Percentiles rank a stretch among this genome's conserved stretches.
phyloP scores from a whole-genome alignment of 192 early-diverging fungal species.

The Podila clonocystis region DNA sequence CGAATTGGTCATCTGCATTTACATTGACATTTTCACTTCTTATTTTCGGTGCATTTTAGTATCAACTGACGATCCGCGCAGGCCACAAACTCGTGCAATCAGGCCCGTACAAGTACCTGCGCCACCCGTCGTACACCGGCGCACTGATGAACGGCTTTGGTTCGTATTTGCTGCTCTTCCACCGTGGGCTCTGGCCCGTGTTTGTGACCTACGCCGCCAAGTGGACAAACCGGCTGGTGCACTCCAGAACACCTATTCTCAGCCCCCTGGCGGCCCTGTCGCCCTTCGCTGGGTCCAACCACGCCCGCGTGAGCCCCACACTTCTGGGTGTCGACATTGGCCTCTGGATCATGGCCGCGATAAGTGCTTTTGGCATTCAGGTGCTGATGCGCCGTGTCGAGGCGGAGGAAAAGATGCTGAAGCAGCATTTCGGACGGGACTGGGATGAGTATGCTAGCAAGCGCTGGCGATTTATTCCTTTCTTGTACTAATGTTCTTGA shows the following conservation, averaged over 20 bases:
- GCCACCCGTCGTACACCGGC: constrained; percentile 34
- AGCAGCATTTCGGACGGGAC: too few relatives aligned
- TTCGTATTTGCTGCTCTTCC: background rate
- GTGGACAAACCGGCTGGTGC: background rate
- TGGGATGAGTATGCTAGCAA: too few relatives aligned
- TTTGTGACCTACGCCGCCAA: background rate
- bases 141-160: background rate
- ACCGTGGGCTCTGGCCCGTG: constrained; percentile 13
- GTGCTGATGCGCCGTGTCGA: background rate
- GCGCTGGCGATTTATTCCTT: too few relatives aligned
- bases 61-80: constrained; percentile 15
- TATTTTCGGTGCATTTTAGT: constrained; percentile 5
- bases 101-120: constrained; percentile 26
- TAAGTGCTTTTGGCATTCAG: background rate
- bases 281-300: background rate
- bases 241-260: background rate
- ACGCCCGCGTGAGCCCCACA: background rate
- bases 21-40: too few relatives aligned
- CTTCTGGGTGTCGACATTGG: background rate
- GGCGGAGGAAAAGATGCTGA: constrained; percentile 14
- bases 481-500: too few relatives aligned
- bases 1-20: background rate
- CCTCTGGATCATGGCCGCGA: background rate
- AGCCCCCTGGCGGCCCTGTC: background rate
- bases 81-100: constrained; percentile 17